Conservation (phyloP, 352 stramenopile species). For the Albugo candida region DNA sequence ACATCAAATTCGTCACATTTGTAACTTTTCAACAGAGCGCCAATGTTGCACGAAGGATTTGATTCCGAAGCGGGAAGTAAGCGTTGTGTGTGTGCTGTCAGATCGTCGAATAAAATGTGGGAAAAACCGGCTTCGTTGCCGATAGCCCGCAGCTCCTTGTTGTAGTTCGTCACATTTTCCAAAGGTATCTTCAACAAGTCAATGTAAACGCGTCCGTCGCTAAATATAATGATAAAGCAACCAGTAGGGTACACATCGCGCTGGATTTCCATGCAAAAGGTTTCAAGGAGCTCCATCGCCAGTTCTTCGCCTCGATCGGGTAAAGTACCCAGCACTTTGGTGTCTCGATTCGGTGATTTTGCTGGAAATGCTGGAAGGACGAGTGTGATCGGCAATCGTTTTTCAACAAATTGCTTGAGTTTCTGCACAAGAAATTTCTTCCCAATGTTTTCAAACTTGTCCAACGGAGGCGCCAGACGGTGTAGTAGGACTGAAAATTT, state of each 20-base stretch:
- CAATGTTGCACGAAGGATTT: background rate
- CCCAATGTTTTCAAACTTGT: too few species aligned
- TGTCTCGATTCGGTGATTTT: conserved; percentile 5
- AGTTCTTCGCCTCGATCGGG: conserved; percentile 7
- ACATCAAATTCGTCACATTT: conserved; percentile 1
- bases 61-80: background rate
- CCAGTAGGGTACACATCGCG: conserved; percentile 1
- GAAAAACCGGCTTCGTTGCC: background rate
- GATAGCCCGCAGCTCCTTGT: conserved; percentile 2
- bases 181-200: conserved; percentile 2
- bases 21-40: conserved; percentile 2
- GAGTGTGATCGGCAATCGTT: conserved; percentile 1
- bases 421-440: too few species aligned
- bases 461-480: too few species aligned
- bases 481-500: too few species aligned
- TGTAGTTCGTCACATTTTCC: conserved; percentile 1
- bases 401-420: too few species aligned
- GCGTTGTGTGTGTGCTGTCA: conserved; percentile 1
- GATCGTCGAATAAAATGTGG: conserved; percentile 4
- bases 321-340: conserved; percentile 2
- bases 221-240: conserved; percentile 3
- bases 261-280: background rate
- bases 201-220: conserved; percentile 6
- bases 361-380: conserved; percentile 6
- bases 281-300: conserved; percentile 4